Conservation (phyloP, 768 basidiomycete species). For the Pleurotus platypus region DNA sequence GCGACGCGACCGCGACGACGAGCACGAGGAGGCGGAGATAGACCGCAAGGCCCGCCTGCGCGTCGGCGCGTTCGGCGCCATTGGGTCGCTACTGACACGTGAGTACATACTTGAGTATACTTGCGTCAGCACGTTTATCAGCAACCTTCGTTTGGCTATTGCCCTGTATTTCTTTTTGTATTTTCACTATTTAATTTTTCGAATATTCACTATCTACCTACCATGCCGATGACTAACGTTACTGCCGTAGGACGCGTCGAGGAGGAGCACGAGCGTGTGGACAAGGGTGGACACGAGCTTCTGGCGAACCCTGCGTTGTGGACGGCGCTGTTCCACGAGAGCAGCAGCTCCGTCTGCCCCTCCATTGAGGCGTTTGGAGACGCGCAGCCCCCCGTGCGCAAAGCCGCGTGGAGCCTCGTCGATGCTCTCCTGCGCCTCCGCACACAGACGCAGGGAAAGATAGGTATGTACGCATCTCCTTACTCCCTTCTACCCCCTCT, state of each 20-base stretch:
- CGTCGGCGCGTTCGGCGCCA: constrained; percentile 61
- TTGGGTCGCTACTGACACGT: constrained; percentile 48
- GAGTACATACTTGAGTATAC: no score
- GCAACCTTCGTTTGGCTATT: no score
- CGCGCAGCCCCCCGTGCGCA: constrained; percentile 68
- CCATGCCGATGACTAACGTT: constrained; percentile 8
- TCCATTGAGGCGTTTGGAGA: constrained; percentile 50
- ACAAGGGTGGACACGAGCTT: constrained; percentile 12
- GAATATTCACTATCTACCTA: neutral
- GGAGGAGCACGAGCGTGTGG: no score
- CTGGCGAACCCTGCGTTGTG: constrained; percentile 53
- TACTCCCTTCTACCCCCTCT: no score
- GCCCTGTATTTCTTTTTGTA: no score
- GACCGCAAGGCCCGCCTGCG: constrained; percentile 71
- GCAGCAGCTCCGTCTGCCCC: constrained; percentile 36
- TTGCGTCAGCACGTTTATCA: no score
- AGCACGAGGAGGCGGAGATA: constrained; percentile 63
- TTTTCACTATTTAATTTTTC: no score
- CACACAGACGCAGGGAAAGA: constrained; percentile 19
- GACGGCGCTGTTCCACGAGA: constrained; percentile 48
- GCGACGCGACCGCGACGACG: constrained; percentile 45
- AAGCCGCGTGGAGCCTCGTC: constrained; percentile 63
- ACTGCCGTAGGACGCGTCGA: no score
- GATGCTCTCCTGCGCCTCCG: constrained; percentile 33
- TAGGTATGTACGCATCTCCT: no score